Evolutionary conservation across 1,139 yeast species (phyloP).

Genomic region (Suzukiozyma palmioleophila): DNA sequence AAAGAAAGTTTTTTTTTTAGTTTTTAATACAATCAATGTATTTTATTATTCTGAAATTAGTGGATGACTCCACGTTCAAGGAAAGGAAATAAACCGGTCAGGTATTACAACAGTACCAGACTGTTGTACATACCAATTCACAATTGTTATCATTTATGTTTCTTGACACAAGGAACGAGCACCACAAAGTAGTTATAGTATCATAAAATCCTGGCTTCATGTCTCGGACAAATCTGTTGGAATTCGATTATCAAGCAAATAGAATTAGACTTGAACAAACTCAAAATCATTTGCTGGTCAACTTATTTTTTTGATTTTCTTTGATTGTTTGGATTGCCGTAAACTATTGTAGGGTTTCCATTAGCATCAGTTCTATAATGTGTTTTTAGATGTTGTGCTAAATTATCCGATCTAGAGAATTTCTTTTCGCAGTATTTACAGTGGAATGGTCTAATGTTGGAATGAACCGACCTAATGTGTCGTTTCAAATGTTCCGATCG

Average conservation of each 20-base stretch:
- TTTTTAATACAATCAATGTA: conserved; percentile 3
- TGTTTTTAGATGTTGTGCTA: conserved; percentile 48
- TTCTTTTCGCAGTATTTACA: conserved; percentile 48
- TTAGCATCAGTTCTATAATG: conserved; percentile 36
- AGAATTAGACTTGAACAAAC: too few species aligned
- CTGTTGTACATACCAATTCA: neutral
- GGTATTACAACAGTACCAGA: neutral
- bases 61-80: neutral
- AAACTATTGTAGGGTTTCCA: conserved; percentile 34
- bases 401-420: conserved; percentile 44
- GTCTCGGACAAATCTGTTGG: too few species aligned
- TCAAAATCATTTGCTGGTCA: too few species aligned
- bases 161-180: too few species aligned
- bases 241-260: too few species aligned
- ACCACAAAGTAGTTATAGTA: too few species aligned
- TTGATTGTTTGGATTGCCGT: conserved; percentile 34
- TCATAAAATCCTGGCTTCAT: too few species aligned
- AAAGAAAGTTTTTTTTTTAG: neutral
- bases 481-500: conserved; percentile 47
- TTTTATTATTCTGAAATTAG: neutral
- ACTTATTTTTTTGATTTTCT: conserved; percentile 12
- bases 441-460: conserved; percentile 45
- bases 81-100: neutral
- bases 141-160: too few species aligned
- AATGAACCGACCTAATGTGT: conserved; percentile 46